These are phyloP conservation scores for Lepidium campestre DNA, from an alignment of 441 rosid species.

Conservation along the genomic window DNA sequence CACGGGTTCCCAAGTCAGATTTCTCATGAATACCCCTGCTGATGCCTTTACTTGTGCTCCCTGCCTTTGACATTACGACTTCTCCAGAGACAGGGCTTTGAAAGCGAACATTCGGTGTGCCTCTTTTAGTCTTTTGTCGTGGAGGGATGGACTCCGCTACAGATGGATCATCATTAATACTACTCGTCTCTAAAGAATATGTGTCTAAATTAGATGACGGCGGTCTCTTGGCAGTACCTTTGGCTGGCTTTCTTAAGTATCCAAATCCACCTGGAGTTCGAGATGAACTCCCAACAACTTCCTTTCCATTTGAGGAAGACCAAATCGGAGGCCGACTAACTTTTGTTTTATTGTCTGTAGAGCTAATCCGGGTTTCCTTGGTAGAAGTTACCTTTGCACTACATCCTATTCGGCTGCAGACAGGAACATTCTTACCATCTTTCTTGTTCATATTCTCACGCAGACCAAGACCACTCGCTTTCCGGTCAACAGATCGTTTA, in stretches of 20 bases:
- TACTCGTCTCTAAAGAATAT: constrained; percentile 60
- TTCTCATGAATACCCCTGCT: constrained; percentile 32
- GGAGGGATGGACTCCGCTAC: not conserved
- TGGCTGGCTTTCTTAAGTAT: constrained; percentile 34
- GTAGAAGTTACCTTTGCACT: constrained; percentile 47
- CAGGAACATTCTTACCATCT: constrained; percentile 45
- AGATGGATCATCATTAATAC: constrained; percentile 38
- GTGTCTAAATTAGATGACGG: constrained; percentile 37
- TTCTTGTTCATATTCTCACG: constrained; percentile 52
- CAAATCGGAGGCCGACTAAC: constrained; percentile 22
- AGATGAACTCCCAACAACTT: constrained; percentile 68
- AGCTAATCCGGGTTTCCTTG: constrained; percentile 37
- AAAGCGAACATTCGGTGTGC: constrained; percentile 2
- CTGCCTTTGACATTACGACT: constrained; percentile 29
- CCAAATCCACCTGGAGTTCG: constrained; percentile 21
- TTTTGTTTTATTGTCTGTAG: constrained; percentile 41
- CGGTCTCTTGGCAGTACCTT: constrained; percentile 32
- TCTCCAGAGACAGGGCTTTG: constrained; percentile 10
- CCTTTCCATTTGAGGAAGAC: constrained; percentile 41
- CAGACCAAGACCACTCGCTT: constrained; percentile 48
- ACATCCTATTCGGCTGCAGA: constrained; percentile 67
- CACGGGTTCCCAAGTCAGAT: constrained; percentile 36
- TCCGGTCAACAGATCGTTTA: constrained; percentile 40
- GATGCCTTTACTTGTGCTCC: constrained; percentile 50
- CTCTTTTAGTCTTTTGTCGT: constrained; percentile 16